Base-by-base conservation (phyloP, 2,329 filamentous ascomycete genomes). In the Verticillium klebahnii region DNA sequence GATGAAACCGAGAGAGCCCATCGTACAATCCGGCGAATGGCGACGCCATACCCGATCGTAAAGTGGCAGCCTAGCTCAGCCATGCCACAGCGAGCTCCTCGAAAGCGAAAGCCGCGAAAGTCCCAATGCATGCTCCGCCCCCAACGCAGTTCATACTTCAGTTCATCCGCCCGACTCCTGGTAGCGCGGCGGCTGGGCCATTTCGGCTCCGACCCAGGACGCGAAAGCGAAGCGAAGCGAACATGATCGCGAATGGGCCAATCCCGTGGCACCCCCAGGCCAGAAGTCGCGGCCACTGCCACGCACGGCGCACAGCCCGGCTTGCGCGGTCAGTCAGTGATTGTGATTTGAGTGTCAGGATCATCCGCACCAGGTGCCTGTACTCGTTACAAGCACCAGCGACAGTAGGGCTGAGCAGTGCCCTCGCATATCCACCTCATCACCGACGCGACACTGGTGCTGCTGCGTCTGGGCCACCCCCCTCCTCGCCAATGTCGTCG, bases 331-430 rank as follows among this genome's bases (percentile, higher is more conserved):
- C 45, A 5, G 9, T 29, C 29, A 29, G 29, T 6, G 29, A 29
- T 29, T 29, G 5, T 52, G 45, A n/a, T 19, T 19, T 25, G 45
- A 52, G 45, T 52, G 45, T 14, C 45, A 52, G 45, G 45, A 11
- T 12, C 45, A 52, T 52, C 45, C 23, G 9, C 54, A 32, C 15
- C 54, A 17, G 25, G 29, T 52, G 14, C 34, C n/a, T 23, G 45
- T 11, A 17, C 37, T 15, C 15, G 37, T 40, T 7, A 12, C 15
- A 15, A 15, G 23, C 19, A n/a, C 45, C 19, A 52, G 9, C 55
- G 19, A 32, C n/a, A 57, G 55, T 57, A 57, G 55, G 55, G 55
- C 55, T 57, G 55, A 57, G 55, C 55, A 57, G n/a, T 57, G 34
- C 55, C 19, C 55, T 23, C 31, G 45, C 45, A 52, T 52, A 52